phyloP scores from a whole-genome alignment of 2,329 filamentous ascomycete species.

The Fusarium aywerte region DNA sequence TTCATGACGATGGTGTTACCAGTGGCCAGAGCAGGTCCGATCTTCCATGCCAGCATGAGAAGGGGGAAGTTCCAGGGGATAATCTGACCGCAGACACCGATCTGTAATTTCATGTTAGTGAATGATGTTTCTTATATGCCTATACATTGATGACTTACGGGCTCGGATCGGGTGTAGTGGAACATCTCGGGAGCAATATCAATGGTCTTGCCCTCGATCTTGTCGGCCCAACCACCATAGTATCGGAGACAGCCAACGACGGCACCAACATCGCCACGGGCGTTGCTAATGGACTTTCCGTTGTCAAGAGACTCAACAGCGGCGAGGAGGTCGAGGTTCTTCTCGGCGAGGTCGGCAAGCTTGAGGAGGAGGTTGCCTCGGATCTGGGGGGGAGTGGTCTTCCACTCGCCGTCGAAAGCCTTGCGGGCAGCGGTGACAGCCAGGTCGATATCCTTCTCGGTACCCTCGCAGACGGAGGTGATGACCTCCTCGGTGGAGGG shows the following conservation, averaged over 20 bases:
- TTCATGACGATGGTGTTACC: conserved; percentile 80
- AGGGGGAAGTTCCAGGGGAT: conserved; percentile 92
- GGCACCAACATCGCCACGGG: conserved; percentile 77
- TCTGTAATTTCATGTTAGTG: conserved; percentile 45
- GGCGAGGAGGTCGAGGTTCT: conserved; percentile 79
- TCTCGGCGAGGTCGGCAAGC: conserved; percentile 82
- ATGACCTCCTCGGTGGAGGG: conserved; percentile 87
- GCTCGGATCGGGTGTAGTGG: conserved; percentile 83
- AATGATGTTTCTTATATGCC: not conserved
- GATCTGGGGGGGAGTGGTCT: conserved; percentile 72
- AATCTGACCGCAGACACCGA: conserved; percentile 86
- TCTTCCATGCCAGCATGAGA: conserved; percentile 86
- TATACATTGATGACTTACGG: conserved; percentile 58
- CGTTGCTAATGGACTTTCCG: conserved; percentile 82
- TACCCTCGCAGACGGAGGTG: conserved; percentile 82
- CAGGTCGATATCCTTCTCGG: conserved; percentile 84
- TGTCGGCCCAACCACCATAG: conserved; percentile 87
- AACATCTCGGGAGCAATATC: conserved; percentile 82
- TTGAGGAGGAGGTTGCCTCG: conserved; percentile 77
- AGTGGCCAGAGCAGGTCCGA: conserved; percentile 76
- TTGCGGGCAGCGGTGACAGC: conserved; percentile 87
- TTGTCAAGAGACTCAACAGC: conserved; percentile 90
- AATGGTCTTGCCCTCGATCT: conserved; percentile 88
- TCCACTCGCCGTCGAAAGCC: conserved; percentile 82
- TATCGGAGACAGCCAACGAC: conserved; percentile 78